phyloP scores from a whole-genome alignment of 192 early-diverging fungal species.

The Linnemannia elongata region DNA sequence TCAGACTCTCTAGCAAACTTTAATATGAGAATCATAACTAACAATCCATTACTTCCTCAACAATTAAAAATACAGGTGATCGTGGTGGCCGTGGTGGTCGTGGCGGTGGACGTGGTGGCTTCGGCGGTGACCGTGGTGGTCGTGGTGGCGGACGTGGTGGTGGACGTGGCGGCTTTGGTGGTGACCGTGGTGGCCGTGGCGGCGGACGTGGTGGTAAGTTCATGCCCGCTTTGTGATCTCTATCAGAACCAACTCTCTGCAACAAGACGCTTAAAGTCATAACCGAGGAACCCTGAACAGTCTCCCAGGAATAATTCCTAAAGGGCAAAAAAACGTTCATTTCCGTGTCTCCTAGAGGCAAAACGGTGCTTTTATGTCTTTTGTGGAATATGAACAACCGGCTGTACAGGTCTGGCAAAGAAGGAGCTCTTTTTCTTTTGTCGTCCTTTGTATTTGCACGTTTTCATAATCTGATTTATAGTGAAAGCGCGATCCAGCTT shows the following conservation, averaged over 20 bases:
- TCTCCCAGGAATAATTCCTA: too few species aligned
- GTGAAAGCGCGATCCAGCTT: constrained; percentile 54
- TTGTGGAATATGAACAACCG: constrained; percentile 9
- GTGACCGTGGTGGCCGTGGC: constrained; percentile 68
- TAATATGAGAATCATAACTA: not conserved
- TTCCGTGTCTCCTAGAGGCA: not conserved
- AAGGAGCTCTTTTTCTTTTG: not conserved
- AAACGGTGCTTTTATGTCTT: constrained; percentile 10
- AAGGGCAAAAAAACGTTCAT: not conserved
- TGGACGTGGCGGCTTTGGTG: constrained; percentile 64
- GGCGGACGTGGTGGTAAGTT: constrained; percentile 63
- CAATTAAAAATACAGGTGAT: constrained; percentile 32
- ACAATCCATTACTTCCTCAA: constrained; percentile 1
- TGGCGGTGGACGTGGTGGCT: constrained; percentile 47
- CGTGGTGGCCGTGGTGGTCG: constrained; percentile 42
- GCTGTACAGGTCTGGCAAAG: not conserved
- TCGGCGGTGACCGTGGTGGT: constrained; percentile 58
- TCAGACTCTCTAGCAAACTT: too few species aligned
- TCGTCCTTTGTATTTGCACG: too few species aligned
- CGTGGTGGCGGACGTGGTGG: constrained; percentile 60
- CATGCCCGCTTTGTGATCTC: constrained; percentile 21
- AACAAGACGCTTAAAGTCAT: constrained; percentile 20
- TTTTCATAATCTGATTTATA: constrained; percentile 44
- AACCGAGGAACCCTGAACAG: constrained; percentile 5
- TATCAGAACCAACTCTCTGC: constrained; percentile 13